Base-by-base conservation (phyloP, 1,284 basidiomycete genomes). In the Ceratobasidium sp. region DNA sequence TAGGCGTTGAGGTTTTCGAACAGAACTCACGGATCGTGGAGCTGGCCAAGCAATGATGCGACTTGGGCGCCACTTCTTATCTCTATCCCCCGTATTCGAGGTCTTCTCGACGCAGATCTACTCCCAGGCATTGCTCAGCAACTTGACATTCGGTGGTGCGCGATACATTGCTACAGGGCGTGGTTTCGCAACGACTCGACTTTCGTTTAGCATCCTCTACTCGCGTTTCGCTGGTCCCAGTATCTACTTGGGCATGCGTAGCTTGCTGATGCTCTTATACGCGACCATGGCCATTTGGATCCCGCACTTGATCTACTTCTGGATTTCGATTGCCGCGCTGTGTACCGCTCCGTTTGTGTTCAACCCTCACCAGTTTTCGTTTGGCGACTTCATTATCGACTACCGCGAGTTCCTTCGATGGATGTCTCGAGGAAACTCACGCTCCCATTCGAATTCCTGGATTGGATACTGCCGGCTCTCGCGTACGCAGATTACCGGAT, bases 131-230 rank as follows among this genome's bases (percentile, higher is more conserved):
- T 96, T 97, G 79, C 82, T 97, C 76, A 97, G 90, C 81, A 96
- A 97, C 82, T 84, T 97, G 83, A 96, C 93, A 2, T 97, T 97
- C 75, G 96, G 96, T 82, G 96, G 96, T 74, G 96, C 96, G 62
- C 89, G 96, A 74, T 98, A 97, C 82, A 98, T 98, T 77, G 95
- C 96, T 18, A 98, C 96, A n/a, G 96, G 96, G 72, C 93, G 96
- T 87, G 96, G 96, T 53, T 98, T 98, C 79, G 96, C 96, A n/a
- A 97, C 96, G 8, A 93, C 93, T 23, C 87, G 96, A 71, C 93
- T 97, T 76, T 92, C 91, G 75, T 98, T 98, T 85, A 92, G 89
- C 79, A 96, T 96, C 76, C 84, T 97, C 23, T 96, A 95, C 84
- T 97, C 96, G 76, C 92, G 96, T 73, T 98, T 98, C 81, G 96